Base-by-base conservation (phyloP, 192 early-diverging fungal genomes). In the Backusella mclennaniae region DNA sequence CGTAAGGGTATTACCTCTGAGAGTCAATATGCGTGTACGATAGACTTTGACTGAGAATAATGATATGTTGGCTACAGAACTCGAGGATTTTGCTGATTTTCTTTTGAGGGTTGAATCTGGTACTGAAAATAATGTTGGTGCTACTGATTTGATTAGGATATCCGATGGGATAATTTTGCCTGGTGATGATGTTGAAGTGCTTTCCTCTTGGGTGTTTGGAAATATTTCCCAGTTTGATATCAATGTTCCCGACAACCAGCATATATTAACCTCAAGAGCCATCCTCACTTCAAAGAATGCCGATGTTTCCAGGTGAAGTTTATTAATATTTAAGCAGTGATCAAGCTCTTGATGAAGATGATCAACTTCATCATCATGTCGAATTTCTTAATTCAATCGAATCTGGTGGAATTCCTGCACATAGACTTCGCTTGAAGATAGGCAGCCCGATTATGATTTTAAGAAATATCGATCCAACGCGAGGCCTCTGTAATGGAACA, bases 1-100 rank as follows among this genome's bases (percentile, higher is more conserved):
- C 77, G 31, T 69, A 76, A 3, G 67, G 67, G 11, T 23, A 14
- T 44, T 70, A 42, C 53, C 67, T 75, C 9, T 66, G 6, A n/a
- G 1, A 0, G 12, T 38, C 67, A 26, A 77, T 39, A 82, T 79
- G 75, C 46, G 73, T 59, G 49, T 80, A 7, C 4, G 8, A 6
- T 26, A 68, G 17, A 38, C 72, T 7, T 6, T 33, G 3, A 29
- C 12, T 11, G 21, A 14, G 33, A 41, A 44, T 29, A 35, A 17
- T 29, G 15, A 29, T 23, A 71, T 39, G 23, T 1, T 7, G 26
- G 23, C 74, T 2, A n/a, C 17, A 0, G 6, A 67, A 29, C 49
- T 73, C 6, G 1, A 36, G 19, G 8, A 35, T 33, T 73, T 73
- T n/a, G 26, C 26, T 26, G 35, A 35, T 35, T 35, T 35, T 35